phyloP scores from a whole-genome alignment of 2,329 filamentous ascomycete genomes.

The Penicillium frequentans region DNA sequence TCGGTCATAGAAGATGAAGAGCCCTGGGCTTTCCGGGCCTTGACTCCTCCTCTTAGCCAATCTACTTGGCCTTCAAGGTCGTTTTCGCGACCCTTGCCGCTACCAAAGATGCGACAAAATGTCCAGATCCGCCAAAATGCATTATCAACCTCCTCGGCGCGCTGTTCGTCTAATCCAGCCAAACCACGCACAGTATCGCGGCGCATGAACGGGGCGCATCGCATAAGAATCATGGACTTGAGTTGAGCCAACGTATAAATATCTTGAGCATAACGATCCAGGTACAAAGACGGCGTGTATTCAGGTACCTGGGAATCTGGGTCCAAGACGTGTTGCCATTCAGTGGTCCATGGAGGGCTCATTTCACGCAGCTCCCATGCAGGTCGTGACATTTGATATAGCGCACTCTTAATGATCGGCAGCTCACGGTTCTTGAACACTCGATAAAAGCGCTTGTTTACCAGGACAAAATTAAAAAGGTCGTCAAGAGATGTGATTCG shows the following conservation, averaged over 20 bases:
- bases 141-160: slow-evolving; percentile 57
- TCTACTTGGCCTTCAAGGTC: slow-evolving; percentile 62
- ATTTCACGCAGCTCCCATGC: slow-evolving; percentile 63
- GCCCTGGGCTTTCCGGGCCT: slow-evolving; percentile 48
- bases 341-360: slow-evolving; percentile 51
- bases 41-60: slow-evolving; percentile 60
- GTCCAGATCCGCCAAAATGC: slow-evolving; percentile 67
- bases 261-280: slow-evolving; percentile 54
- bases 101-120: slow-evolving; percentile 64
- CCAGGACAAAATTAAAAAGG: slow-evolving; percentile 54
- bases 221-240: slow-evolving; percentile 57
- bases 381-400: slow-evolving; percentile 56
- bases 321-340: slow-evolving; percentile 42
- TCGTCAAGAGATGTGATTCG: slow-evolving; percentile 53
- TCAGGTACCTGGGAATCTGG: slow-evolving; percentile 51
- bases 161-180: slow-evolving; percentile 45
- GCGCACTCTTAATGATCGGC: slow-evolving; percentile 51
- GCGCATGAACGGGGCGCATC: slow-evolving; percentile 58
- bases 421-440: slow-evolving; percentile 60
- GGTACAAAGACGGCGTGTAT: slow-evolving; percentile 55
- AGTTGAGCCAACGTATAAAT: slow-evolving; percentile 55
- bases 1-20: slow-evolving; percentile 48
- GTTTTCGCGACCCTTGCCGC: slow-evolving; percentile 57
- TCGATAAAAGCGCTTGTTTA: slow-evolving; percentile 58
- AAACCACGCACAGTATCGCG: slow-evolving; percentile 57